Conservation (phyloP, 2,329 filamentous ascomycete genomes). For the Bertia moriformis region DNA sequence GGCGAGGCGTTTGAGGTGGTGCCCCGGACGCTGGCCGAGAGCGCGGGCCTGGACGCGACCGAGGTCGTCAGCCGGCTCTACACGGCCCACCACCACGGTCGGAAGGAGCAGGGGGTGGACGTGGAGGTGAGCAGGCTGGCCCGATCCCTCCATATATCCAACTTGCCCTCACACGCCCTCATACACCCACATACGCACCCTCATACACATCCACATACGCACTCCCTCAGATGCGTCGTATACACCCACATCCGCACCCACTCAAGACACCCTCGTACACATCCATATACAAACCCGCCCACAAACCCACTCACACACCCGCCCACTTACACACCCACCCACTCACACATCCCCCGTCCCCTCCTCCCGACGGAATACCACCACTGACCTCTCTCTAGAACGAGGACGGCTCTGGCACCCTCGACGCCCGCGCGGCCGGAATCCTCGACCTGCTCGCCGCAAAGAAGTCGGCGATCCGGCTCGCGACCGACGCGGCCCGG, state of each 20-base stretch:
- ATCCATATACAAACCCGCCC: not conserved
- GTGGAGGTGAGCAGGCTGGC: conserved; percentile 62
- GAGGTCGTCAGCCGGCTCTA: conserved; percentile 86
- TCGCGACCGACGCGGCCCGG: conserved; percentile 85
- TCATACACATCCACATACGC: conserved; percentile 1
- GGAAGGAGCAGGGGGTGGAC: conserved; percentile 80
- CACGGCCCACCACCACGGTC: conserved; percentile 80
- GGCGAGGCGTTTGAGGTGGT: conserved; percentile 96
- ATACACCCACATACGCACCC: conserved; percentile 1
- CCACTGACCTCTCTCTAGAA: conserved; percentile 29
- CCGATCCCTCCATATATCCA: not conserved
- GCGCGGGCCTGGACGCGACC: conserved; percentile 86
- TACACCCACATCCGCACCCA: too few species aligned
- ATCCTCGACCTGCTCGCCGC: conserved; percentile 84
- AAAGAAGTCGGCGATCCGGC: conserved; percentile 93
- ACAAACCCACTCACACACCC: not conserved
- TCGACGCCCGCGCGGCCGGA: conserved; percentile 75
- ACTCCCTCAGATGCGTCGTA: too few species aligned
- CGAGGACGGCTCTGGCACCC: conserved; percentile 61
- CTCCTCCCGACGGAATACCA: not conserved
- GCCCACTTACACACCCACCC: not conserved
- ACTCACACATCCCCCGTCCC: not conserved
- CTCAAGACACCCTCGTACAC: conserved; percentile 6
- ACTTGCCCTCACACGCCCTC: too few species aligned
- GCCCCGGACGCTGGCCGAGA: conserved; percentile 83